Percentiles rank a stretch among this genome's conserved stretches.
These are phyloP conservation scores for Fusarium circinatum DNA, from an alignment of 2,329 filamentous ascomycete species.

Conservation along the genomic window DNA sequence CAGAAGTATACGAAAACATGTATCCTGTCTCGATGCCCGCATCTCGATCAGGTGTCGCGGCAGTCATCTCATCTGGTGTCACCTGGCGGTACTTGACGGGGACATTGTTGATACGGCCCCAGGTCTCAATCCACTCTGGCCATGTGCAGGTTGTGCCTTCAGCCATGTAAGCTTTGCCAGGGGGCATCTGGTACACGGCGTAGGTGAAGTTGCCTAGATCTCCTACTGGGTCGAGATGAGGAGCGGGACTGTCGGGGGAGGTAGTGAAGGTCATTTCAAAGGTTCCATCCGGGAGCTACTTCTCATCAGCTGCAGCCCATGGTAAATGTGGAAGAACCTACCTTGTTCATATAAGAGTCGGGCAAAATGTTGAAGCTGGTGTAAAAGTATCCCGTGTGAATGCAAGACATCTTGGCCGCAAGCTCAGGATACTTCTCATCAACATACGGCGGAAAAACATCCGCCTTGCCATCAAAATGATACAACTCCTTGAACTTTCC, in stretches of 20 bases:
- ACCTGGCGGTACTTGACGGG: constrained; percentile 53
- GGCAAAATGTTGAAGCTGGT: constrained; percentile 60
- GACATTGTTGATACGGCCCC: constrained; percentile 52
- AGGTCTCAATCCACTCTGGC: constrained; percentile 57
- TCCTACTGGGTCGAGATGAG: constrained; percentile 58
- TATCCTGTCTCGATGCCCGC: constrained; percentile 55
- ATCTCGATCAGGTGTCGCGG: constrained; percentile 50
- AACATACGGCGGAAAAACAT: constrained; percentile 60
- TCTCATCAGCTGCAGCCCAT: not conserved
- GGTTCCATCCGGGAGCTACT: constrained; percentile 52
- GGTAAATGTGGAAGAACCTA: constrained; percentile 27
- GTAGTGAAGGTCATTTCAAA: constrained; percentile 61
- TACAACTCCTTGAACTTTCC: constrained; percentile 61
- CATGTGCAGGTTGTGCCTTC: constrained; percentile 58
- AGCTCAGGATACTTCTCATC: constrained; percentile 54
- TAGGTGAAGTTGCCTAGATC: constrained; percentile 61
- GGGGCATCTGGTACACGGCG: constrained; percentile 60
- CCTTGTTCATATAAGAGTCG: constrained; percentile 58
- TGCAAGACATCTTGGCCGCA: constrained; percentile 61
- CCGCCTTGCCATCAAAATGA: constrained; percentile 64
- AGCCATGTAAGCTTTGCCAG: constrained; percentile 61
- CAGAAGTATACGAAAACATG: constrained; percentile 59
- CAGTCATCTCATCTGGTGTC: constrained; percentile 54
- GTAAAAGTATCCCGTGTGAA: constrained; percentile 61
- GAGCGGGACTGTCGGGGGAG: constrained; percentile 49